Percentiles rank a stretch among this genome's conserved stretches.
Conservation (phyloP, 177 flowering plant species). For the Vitis hybrid region DNA sequence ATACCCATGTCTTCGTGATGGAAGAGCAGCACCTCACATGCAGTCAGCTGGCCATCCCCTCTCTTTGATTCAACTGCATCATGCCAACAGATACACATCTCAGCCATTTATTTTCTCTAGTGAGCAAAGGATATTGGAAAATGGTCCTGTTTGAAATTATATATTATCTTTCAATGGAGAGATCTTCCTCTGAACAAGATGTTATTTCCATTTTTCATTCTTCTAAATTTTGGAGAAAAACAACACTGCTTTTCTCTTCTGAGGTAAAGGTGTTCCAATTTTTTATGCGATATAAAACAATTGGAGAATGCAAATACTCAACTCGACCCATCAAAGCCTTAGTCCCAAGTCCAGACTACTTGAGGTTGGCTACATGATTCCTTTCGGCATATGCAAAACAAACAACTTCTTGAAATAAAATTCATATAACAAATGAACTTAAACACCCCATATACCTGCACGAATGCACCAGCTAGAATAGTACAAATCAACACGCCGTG, state of each 20-base stretch:
- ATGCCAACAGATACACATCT: slow-evolving; percentile 7
- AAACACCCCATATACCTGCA: slow-evolving; percentile 48
- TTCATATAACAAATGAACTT: background rate
- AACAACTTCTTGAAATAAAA: background rate
- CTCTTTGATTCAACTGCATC: slow-evolving; percentile 75
- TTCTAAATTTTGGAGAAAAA: too few relatives aligned
- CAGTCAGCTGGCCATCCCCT: slow-evolving; percentile 68
- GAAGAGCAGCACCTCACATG: slow-evolving; percentile 90
- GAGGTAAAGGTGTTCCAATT: too few relatives aligned
- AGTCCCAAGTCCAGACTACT: too few relatives aligned
- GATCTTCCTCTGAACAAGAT: too few relatives aligned
- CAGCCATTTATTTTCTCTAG: background rate
- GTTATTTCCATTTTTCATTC: too few relatives aligned
- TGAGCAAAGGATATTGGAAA: background rate
- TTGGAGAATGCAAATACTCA: too few relatives aligned
- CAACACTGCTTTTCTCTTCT: too few relatives aligned
- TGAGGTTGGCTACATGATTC: too few relatives aligned
- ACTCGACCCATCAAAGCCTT: too few relatives aligned
- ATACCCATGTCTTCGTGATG: slow-evolving; percentile 99
- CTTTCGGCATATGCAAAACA: background rate
- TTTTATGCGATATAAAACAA: too few relatives aligned
- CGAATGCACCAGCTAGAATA: slow-evolving; percentile 96
- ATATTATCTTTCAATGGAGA: background rate
- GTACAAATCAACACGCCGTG: slow-evolving; percentile 87
- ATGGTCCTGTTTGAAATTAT: too few relatives aligned